Evolutionary conservation across 352 stramenopile genomes (phyloP).

Genomic region (Phytopythium vexans): DNA sequence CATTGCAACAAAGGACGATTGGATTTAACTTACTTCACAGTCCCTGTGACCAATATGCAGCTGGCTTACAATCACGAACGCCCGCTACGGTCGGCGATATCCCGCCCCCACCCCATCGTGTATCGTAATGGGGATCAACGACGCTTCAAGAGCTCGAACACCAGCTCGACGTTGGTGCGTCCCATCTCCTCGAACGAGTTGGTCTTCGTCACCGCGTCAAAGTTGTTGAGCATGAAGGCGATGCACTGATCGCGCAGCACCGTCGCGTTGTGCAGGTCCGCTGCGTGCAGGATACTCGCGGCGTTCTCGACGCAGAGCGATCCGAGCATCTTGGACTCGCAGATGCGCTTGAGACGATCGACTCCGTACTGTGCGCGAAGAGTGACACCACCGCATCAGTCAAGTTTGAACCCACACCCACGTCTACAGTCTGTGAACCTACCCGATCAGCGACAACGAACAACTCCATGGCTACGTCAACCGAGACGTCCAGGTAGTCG

Average conservation of each 20-base stretch:
- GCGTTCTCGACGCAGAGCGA: conserved; percentile 96
- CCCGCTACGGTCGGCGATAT: too few relatives aligned
- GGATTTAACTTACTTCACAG: too few relatives aligned
- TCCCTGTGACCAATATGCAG: too few relatives aligned
- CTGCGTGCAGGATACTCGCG: conserved; percentile 94
- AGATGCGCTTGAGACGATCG: conserved; percentile 90
- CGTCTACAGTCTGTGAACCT: conserved; percentile 3
- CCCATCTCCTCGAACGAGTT: conserved; percentile 98
- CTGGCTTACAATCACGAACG: too few relatives aligned
- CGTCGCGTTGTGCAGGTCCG: conserved; percentile 93
- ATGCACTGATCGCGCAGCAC: conserved; percentile 94
- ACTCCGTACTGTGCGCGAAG: conserved; percentile 60
- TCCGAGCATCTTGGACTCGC: conserved; percentile 95
- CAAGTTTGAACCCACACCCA: not conserved
- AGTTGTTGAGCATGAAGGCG: conserved; percentile 97
- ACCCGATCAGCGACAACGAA: conserved; percentile 92
- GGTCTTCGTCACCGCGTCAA: conserved; percentile 97
- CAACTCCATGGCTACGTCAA: conserved; percentile 93
- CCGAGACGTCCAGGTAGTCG: conserved; percentile 90
- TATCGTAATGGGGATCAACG: conserved; percentile 22
- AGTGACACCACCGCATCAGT: not conserved
- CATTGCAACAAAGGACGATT: too few relatives aligned
- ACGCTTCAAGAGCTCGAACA: conserved; percentile 95
- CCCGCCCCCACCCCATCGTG: too few relatives aligned
- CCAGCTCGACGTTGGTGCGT: conserved; percentile 96